Base-by-base conservation (phyloP, 2,329 filamentous ascomycete genomes). In the Penicillium corylophilum region DNA sequence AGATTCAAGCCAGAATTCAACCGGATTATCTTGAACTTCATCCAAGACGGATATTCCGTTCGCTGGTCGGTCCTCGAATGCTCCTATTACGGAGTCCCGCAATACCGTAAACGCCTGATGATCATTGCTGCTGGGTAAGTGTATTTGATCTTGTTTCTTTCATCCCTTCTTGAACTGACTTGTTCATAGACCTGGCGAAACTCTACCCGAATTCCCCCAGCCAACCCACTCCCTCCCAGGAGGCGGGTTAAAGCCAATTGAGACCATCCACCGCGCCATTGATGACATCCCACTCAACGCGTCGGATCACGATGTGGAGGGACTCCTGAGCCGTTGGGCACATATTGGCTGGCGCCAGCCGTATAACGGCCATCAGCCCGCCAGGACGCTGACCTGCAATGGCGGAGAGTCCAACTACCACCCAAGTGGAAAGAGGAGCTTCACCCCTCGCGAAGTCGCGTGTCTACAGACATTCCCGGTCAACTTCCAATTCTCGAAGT, bases 391-490 rank as follows among this genome's bases (percentile, higher is more conserved):
- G 54, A 90, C 87, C 0, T 85, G 82, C 9, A 69, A 65, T 10
- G 80, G 81, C 0, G 84, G 85, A 0, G 79, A 81, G 0, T 74
- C 77, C 2, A 83, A 86, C 28, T 83, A 85, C 47, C 86, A 93
- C 61, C 88, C 84, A 1, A 79, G 72, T 20, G 89, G 88, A 0
- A 69, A 62, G 1, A 73, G 90, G 1, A 75, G 78, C 0, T 86
- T 88, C 43, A 92, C 86, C 0, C 65, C 82, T 4, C 78, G 86
- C 1, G 90, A 95, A 64, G 78, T 83, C 22, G 87, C 89, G 0
- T 77, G 77, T 2, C 66, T 94, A 0, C 87, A 90, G 57, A 85
- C 85, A 0, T 94, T 94, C 46, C 87, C 87, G 0, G 53, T 71
- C 0, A 64, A 73, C 2, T 86, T 89, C 64, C 66, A 67, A 0